Conservation (phyloP, 2,329 filamentous ascomycete species). For the Alternaria infectoria region DNA sequence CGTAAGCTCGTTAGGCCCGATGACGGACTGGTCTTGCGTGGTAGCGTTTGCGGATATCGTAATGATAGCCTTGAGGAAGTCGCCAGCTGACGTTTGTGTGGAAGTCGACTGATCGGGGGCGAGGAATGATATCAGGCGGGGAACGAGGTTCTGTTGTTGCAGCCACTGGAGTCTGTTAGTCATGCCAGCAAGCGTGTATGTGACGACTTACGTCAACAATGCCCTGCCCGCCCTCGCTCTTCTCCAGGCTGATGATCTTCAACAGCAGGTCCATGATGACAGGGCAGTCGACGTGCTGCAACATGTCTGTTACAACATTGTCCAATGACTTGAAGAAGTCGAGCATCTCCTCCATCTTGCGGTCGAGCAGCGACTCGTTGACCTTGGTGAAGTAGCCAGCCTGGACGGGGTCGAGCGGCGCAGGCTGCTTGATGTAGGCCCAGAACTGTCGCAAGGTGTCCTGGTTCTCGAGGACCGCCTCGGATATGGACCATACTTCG, state of each 20-base stretch:
- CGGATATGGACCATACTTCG: constrained; percentile 96
- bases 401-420: constrained; percentile 88
- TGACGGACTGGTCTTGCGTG: constrained; percentile 98
- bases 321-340: constrained; percentile 84
- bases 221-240: constrained; percentile 86
- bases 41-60: constrained; percentile 98
- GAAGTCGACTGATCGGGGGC: constrained; percentile 84
- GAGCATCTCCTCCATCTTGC: constrained; percentile 98
- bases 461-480: constrained; percentile 86
- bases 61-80: constrained; percentile 98
- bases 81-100: constrained; percentile 93
- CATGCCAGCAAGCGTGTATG: background rate
- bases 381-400: constrained; percentile 99
- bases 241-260: constrained; percentile 96
- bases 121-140: constrained; percentile 83
- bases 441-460: constrained; percentile 83
- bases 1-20: constrained; percentile 95
- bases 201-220: constrained; percentile 79
- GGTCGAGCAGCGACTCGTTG: constrained; percentile 95
- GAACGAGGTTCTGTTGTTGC: constrained; percentile 85
- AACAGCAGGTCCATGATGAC: constrained; percentile 98
- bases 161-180: constrained; percentile 71
- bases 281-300: constrained; percentile 93
- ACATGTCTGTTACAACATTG: constrained; percentile 79
- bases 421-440: constrained; percentile 83